Percentiles rank a stretch among this genome's conserved stretches.
Evolutionary conservation across 176 grass and related monocot genomes (phyloP).

Genomic region (Dactylis glomerata): DNA sequence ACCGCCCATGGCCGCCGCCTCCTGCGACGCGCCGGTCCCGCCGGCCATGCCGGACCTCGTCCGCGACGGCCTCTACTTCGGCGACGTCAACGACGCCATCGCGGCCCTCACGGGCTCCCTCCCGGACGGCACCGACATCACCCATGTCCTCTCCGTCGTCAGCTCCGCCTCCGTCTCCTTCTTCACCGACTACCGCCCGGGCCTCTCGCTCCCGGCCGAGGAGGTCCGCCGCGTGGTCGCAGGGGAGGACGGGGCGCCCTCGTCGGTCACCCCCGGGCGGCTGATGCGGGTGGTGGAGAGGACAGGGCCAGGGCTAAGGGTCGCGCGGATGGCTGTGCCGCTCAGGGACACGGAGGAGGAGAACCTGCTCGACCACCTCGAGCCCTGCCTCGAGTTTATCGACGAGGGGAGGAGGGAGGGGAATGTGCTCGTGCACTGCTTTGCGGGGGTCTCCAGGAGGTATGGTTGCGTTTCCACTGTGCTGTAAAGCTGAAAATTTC

Average conservation of each 20-base stretch:
- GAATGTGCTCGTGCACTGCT: constrained; percentile 80
- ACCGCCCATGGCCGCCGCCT: background rate
- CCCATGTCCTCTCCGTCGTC: constrained; percentile 52
- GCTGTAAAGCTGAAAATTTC: background rate
- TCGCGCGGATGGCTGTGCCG: constrained; percentile 84
- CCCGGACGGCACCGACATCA: constrained; percentile 12
- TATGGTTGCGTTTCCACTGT: background rate
- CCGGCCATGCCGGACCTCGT: constrained; percentile 58
- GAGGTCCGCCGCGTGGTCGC: constrained; percentile 50
- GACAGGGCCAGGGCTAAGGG: constrained; percentile 53
- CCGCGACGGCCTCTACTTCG: constrained; percentile 66
- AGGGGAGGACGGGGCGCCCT: constrained; percentile 37
- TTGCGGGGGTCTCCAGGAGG: constrained; percentile 86
- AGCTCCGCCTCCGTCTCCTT: constrained; percentile 74
- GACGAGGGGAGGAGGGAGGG: constrained; percentile 60
- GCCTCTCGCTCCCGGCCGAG: constrained; percentile 39
- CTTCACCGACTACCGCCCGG: constrained; percentile 56
- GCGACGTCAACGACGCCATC: constrained; percentile 65
- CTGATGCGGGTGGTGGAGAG: constrained; percentile 60
- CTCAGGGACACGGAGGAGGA: constrained; percentile 82
- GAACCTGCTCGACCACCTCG: constrained; percentile 74
- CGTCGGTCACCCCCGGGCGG: constrained; percentile 30
- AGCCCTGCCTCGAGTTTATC: constrained; percentile 71
- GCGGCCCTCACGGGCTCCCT: constrained; percentile 27
- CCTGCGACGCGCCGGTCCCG: background rate